Evolutionary conservation across 2,329 filamentous ascomycete species (phyloP).

Genomic region (Chrysoporthe deuterocubensis): DNA sequence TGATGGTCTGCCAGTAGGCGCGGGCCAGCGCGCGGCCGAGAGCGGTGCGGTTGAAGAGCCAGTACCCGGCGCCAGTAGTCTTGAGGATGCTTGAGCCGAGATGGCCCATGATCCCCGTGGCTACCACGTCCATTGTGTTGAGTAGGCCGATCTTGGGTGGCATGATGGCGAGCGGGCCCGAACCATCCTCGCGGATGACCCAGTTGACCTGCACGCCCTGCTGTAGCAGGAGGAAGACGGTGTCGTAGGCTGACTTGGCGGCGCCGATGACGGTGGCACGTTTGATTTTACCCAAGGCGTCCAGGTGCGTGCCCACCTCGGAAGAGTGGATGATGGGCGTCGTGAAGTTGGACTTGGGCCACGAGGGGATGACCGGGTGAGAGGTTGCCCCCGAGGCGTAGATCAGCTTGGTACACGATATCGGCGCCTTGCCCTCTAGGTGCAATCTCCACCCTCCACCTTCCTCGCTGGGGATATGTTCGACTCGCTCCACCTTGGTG

Average conservation of each 20-base stretch:
- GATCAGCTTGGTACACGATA: too few relatives aligned
- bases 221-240: slow-evolving; percentile 60
- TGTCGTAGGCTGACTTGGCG: slow-evolving; percentile 67
- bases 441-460: too few relatives aligned
- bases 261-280: slow-evolving; percentile 60
- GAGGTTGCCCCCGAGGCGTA: too few relatives aligned
- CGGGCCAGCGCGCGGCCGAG: too few relatives aligned
- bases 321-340: slow-evolving; percentile 62
- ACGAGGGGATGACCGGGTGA: slow-evolving; percentile 56
- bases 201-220: slow-evolving; percentile 59
- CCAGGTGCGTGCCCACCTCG: slow-evolving; percentile 49
- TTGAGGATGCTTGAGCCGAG: too few relatives aligned
- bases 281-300: slow-evolving; percentile 37
- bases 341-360: slow-evolving; percentile 52
- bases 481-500: too few relatives aligned
- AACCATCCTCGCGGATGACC: slow-evolving; percentile 60
- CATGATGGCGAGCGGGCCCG: slow-evolving; percentile 59
- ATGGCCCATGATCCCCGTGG: too few relatives aligned
- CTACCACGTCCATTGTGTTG: slow-evolving; percentile 34
- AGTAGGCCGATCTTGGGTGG: slow-evolving; percentile 41
- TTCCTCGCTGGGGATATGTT: too few relatives aligned
- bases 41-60: too few relatives aligned
- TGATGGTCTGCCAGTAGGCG: too few relatives aligned
- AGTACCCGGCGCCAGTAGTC: too few relatives aligned
- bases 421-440: too few relatives aligned